Base-by-base conservation (phyloP, 179 eudicot species). In the Silene coronaria region DNA sequence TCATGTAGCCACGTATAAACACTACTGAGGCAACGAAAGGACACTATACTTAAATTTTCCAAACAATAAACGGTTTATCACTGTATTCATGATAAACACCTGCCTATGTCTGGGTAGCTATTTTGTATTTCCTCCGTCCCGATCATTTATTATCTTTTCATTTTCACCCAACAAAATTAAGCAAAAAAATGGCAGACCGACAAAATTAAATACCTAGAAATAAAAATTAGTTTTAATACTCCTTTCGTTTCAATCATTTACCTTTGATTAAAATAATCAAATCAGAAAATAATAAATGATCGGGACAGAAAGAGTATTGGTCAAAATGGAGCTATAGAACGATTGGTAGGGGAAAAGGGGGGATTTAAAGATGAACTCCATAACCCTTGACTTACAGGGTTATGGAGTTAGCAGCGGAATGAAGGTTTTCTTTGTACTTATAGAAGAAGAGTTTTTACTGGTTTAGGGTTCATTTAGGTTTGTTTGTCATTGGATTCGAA, bases 31-130 rank as follows among this genome's bases (percentile, higher is more conserved):
- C 58, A 53, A 53, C 58, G 21, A 53, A 53, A 53, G 21, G 58
- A 51, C 57, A 51, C 57, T 51, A 51, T 14, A 53, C 0, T 22
- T 61, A 11, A 8, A 23, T 61, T 23, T 61, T 23, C 73, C 78
- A 76, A 63, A 76, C 73, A 67, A 67, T 4, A 67, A 76, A 76
- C 78, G 73, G 78, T 76, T 64, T 76, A 67, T 67, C 65, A 22
- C 48, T 32, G 66, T 14, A 67, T 66, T 53, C 66, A 76, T 61
- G 26, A 76, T 67, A 67, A 19, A 75, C 77, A 74, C 76, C 76
- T 74, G 76, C 76, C 76, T 32, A 72, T 74, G 76, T 42, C 70
- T 74, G 76, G 76, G 67, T 13, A 13, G 2, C 10, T 5, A 0
- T 0, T 36, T 36, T 36, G 9, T 7, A 36, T 8, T 36, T 11